phyloP scores from a whole-genome alignment of 345 rosid species.

The Brassica nigra region DNA sequence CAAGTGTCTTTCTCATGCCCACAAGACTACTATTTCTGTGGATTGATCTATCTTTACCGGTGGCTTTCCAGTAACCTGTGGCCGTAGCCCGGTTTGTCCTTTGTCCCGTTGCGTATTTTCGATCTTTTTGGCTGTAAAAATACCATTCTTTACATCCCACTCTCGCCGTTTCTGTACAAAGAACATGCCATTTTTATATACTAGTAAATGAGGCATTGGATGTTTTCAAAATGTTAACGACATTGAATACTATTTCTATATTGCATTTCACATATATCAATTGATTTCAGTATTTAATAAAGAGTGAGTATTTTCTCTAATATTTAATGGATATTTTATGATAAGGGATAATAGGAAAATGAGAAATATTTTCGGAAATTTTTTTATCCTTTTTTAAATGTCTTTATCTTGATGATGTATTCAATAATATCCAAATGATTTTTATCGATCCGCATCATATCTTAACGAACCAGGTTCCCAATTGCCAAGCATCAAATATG shows the following conservation, averaged over 20 bases:
- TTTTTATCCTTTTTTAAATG: neutral
- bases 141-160: neutral
- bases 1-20: slow-evolving; percentile 4
- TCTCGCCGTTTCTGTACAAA: neutral
- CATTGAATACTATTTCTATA: neutral
- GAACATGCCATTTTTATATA: neutral
- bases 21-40: neutral
- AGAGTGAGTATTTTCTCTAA: neutral
- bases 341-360: neutral
- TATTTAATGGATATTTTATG: neutral
- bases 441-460: neutral
- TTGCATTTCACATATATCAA: neutral
- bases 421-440: neutral
- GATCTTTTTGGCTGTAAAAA: slow-evolving; percentile 1
- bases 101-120: neutral
- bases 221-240: neutral
- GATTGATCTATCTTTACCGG: neutral
- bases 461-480: slow-evolving; percentile 3
- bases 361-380: neutral
- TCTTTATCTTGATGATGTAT: neutral
- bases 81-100: neutral
- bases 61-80: neutral
- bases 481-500: neutral
- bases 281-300: neutral
- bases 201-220: neutral